phyloP scores from a whole-genome alignment of 106 monocot species.

The Acanthochlamys bracteata region DNA sequence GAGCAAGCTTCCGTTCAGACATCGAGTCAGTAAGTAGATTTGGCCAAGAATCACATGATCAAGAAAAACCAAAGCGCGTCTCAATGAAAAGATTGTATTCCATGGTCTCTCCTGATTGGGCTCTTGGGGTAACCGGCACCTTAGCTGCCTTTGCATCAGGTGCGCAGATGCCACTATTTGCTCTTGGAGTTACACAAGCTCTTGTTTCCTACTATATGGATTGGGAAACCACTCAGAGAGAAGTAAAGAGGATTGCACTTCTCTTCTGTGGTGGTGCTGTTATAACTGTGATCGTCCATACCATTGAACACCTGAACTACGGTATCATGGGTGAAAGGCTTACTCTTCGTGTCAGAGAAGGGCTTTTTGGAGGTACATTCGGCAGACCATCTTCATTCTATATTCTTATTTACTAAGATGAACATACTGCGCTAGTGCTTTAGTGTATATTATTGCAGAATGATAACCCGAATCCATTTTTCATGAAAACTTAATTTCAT shows the following conservation, averaged over 20 bases:
- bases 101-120: conserved; percentile 82
- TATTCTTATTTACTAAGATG: too few species aligned
- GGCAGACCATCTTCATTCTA: background rate
- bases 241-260: conserved; percentile 75
- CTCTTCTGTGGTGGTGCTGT: conserved; percentile 79
- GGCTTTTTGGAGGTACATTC: conserved; percentile 66
- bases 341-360: conserved; percentile 81
- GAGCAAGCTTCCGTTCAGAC: conserved; percentile 72
- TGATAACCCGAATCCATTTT: too few species aligned
- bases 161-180: conserved; percentile 89
- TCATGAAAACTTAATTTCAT: too few species aligned
- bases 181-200: conserved; percentile 90
- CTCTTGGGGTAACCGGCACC: conserved; percentile 66
- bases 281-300: conserved; percentile 62
- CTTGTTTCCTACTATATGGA: conserved; percentile 93
- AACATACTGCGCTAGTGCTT: background rate
- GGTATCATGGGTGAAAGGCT: conserved; percentile 97
- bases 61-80: conserved; percentile 32
- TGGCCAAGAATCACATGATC: conserved; percentile 27
- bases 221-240: conserved; percentile 80
- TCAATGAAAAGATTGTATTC: conserved; percentile 68
- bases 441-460: background rate
- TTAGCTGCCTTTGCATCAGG: conserved; percentile 65
- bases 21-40: conserved; percentile 53
- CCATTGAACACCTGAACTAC: conserved; percentile 70